These are phyloP conservation scores for Cubamyces sp. DNA, from an alignment of 768 basidiomycete species.

Conservation along the genomic window DNA sequence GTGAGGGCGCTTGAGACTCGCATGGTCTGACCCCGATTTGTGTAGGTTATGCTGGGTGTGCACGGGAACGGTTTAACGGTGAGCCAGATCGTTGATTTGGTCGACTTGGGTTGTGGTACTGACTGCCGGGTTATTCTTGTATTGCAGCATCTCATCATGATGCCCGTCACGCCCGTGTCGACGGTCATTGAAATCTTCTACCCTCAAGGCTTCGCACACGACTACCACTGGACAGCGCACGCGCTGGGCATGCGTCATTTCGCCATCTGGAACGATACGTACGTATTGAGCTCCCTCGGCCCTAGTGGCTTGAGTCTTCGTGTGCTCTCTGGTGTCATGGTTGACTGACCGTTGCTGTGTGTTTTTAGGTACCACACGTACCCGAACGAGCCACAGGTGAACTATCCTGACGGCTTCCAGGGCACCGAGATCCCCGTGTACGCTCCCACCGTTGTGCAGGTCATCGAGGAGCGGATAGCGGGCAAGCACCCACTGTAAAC, in stretches of 20 bases:
- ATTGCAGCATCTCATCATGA: constrained; percentile 69
- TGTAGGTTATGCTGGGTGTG: constrained; percentile 68
- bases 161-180: constrained; percentile 74
- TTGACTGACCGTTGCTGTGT: background rate
- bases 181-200: constrained; percentile 88
- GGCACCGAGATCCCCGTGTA: constrained; percentile 74
- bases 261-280: constrained; percentile 84
- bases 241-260: constrained; percentile 77
- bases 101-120: background rate
- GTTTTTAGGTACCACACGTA: constrained; percentile 41
- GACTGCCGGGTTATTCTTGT: background rate
- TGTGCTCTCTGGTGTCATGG: background rate
- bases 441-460: constrained; percentile 62
- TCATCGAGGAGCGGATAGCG: constrained; percentile 73
- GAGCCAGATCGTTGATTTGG: constrained; percentile 11
- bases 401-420: constrained; percentile 88
- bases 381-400: constrained; percentile 48
- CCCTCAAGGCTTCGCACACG: constrained; percentile 80
- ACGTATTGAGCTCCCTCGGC: constrained; percentile 30
- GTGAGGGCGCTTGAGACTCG: background rate
- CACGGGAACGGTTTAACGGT: constrained; percentile 81
- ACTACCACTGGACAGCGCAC: constrained; percentile 82
- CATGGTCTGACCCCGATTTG: constrained; percentile 14
- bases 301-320: background rate
- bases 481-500: constrained; percentile 30